Base-by-base conservation (phyloP, 495 filamentous ascomycete species). In the Lepidopterella palustris region DNA sequence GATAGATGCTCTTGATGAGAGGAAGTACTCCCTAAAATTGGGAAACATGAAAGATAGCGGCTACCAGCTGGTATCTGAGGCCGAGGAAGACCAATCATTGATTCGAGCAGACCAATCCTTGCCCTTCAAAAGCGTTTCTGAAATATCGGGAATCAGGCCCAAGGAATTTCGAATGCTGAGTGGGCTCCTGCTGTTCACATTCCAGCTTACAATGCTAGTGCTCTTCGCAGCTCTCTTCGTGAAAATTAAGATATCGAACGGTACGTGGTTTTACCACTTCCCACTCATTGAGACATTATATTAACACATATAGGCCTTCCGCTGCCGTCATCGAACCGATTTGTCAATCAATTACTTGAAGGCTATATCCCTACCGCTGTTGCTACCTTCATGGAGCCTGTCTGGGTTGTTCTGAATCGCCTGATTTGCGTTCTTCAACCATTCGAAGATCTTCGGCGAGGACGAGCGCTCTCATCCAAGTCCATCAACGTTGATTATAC, bases 291-390 rank as follows among this genome's bases (percentile, higher is more conserved):
- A 35, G 18, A 45, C 35, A 49, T 28, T 18, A 32, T 28, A 47
- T 57, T 18, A 57, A 45, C n/a, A 10, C 29, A n/a, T n/a, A 20
- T 31, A 78, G 77, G 78, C 1, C 57, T 80, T 0, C 57, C 70
- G 3, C 60, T 70, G 0, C 74, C 78, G 6, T 74, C 74, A 4
- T 31, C 55, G 0, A 75, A 70, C 39, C 49, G 66, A 11, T 45
- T 77, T 18, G 57, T 77, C 1, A 40, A 68, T 4, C 74, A 77
- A 21, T 18, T 81, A 5, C 25, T 78, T 0, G 68, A 74, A n/a
- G 77, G 75, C 29, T 78, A 77, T 48, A 47, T 77, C 0, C 78
- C 79, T 1, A 79, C 76, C 0, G 58, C 64, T 4, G 62, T 79
- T 27, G 73, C 74, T 0, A 79, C 79, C 0, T 49, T 75, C 0